Evolutionary conservation across 2,329 filamentous ascomycete species (phyloP), one percentile per base, ranked within the genome.

Genomic region (Cryphonectria carpinicola): DNA sequence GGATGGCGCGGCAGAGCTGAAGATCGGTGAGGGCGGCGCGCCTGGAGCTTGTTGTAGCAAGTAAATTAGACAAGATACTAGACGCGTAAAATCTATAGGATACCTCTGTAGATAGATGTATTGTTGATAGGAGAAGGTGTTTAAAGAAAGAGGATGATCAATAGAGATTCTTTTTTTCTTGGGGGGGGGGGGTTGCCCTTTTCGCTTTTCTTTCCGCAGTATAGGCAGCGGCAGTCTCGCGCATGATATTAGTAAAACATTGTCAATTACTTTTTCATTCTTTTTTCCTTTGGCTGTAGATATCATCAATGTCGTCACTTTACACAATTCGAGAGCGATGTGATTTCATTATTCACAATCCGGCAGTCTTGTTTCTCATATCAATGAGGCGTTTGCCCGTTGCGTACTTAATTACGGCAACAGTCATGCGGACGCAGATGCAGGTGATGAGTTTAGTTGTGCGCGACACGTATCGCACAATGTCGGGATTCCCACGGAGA

Each of bases 1-100:
- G 2, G 72, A 72, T 28, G 70, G 65, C 2, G 67, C 72, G 7
- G 70, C 46, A 25, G 70, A 56, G 49, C 14, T 73, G 41, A 67
- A 65, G 64, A 25, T 73, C 64, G 72, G 72, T n/a, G 54, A 70
- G 65, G 72, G 28, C 1, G 71, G 71, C 22, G 64, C 67, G 70
- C 61, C 61, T 46, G 61, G 4, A 28, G 28, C 63, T 11, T 65
- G 63, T 37, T 65, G 63, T 28, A 65, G 28, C 25, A 65, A 65
- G 63, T 65, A 3, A 3, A 49, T 11, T n/a, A 35, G 28, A 64
- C 37, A 25, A 19, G 17, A 39, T 8, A 19, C 1, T 63, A 28
- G n/a, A 43, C 14, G 4, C 4, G 22, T 17, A 3, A 4, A 4
- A 10, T 22, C 28, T 32, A 5, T 39, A 11, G 17, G 14, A 3